These are phyloP conservation scores for Aspergillus egyptiacus DNA, from an alignment of 495 filamentous ascomycete genomes.

Conservation along the genomic window DNA sequence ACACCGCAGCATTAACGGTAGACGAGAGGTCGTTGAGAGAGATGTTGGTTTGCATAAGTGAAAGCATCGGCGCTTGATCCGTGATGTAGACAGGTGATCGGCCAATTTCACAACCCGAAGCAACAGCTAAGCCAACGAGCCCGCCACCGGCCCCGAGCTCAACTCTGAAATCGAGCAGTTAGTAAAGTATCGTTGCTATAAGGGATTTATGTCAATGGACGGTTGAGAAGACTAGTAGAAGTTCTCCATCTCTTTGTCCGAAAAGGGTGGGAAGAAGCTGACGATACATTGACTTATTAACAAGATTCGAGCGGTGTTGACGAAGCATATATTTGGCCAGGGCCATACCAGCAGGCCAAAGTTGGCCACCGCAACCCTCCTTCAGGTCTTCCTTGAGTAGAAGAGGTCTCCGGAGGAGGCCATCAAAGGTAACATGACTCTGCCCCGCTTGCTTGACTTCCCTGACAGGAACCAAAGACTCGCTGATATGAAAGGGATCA, in stretches of 20 bases:
- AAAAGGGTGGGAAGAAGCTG: constrained; percentile 6
- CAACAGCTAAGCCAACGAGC: constrained; percentile 58
- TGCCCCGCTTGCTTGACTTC: constrained; percentile 58
- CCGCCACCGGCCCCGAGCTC: constrained; percentile 92
- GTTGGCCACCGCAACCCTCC: constrained; percentile 82
- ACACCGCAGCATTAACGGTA: constrained; percentile 52
- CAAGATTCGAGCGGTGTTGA: constrained; percentile 54
- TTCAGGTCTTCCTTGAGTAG: constrained; percentile 76
- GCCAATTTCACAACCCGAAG: constrained; percentile 31
- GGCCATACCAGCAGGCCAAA: constrained; percentile 92
- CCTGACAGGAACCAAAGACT: constrained; percentile 62
- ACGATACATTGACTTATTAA: constrained; percentile 61
- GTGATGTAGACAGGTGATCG: constrained; percentile 61
- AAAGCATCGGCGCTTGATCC: constrained; percentile 77
- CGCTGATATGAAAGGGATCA: constrained; percentile 44
- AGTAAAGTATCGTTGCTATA: neutral
- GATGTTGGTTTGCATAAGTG: constrained; percentile 80
- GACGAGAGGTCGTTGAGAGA: constrained; percentile 63
- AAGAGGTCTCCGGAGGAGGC: constrained; percentile 62
- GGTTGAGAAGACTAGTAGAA: neutral
- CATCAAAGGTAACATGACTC: constrained; percentile 62
- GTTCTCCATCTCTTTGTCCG: neutral
- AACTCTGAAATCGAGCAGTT: constrained; percentile 50
- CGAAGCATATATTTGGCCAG: constrained; percentile 77
- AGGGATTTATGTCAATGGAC: neutral